phyloP scores from a whole-genome alignment of 1,284 basidiomycete genomes.

The Chondrostereum purpureum region DNA sequence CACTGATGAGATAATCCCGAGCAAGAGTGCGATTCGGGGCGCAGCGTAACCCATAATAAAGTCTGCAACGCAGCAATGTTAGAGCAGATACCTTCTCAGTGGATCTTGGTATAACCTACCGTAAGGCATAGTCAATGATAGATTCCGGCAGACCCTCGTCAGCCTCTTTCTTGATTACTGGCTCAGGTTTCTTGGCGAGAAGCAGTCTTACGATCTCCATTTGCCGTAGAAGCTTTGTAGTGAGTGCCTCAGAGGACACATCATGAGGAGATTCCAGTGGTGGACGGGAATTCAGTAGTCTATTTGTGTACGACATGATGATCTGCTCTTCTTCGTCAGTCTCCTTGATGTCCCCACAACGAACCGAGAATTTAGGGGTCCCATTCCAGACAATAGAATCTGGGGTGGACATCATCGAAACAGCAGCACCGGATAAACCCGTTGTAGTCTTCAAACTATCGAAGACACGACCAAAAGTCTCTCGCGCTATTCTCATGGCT shows the following conservation, averaged over 20 bases:
- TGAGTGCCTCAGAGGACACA: background rate
- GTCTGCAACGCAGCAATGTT: conserved; percentile 4
- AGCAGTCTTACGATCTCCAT: background rate
- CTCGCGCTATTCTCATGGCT: background rate
- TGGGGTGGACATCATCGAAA: background rate
- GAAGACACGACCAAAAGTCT: background rate
- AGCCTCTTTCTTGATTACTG: conserved; percentile 15
- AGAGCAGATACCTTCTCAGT: background rate
- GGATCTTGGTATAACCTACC: conserved; percentile 11
- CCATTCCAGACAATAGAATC: background rate
- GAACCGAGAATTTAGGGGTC: background rate
- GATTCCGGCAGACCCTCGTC: conserved; percentile 16
- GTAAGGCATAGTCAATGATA: conserved; percentile 19
- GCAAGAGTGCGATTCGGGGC: conserved; percentile 8
- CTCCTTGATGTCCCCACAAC: background rate
- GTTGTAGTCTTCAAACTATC: background rate
- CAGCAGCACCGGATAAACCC: background rate
- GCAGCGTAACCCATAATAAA: conserved; percentile 10
- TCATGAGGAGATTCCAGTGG: background rate
- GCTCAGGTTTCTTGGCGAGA: conserved; percentile 17
- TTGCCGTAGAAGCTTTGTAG: background rate
- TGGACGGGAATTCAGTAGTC: background rate
- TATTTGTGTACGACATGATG: background rate
- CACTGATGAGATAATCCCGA: conserved; percentile 14
- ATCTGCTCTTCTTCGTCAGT: background rate